These are phyloP conservation scores for Wickerhamomyces sydowiorum DNA, from an alignment of 805 yeast species.

Conservation along the genomic window DNA sequence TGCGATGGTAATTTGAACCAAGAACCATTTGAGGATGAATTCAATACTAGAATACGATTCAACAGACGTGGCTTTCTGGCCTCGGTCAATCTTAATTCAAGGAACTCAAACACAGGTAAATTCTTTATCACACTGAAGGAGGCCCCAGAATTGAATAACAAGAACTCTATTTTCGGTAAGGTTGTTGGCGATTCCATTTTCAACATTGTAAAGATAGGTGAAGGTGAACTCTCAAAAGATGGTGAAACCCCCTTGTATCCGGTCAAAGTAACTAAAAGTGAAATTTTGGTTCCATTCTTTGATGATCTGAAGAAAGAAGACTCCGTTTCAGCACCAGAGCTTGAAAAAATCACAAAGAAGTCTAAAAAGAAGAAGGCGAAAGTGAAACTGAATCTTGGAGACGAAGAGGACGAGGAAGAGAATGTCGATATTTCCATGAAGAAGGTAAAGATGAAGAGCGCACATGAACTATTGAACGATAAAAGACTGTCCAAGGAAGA, in stretches of 20 bases:
- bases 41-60: slow-evolving; percentile 45
- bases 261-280: slow-evolving; percentile 32
- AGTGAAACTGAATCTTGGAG: slow-evolving; percentile 32
- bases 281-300: slow-evolving; percentile 44
- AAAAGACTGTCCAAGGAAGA: slow-evolving; percentile 12
- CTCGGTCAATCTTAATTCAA: slow-evolving; percentile 31
- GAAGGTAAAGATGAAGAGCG: slow-evolving; percentile 34
- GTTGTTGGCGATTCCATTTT: slow-evolving; percentile 52
- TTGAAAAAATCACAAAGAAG: slow-evolving; percentile 1
- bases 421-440: neutral
- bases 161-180: slow-evolving; percentile 49
- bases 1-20: slow-evolving; percentile 24
- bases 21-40: slow-evolving; percentile 33
- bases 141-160: slow-evolving; percentile 37
- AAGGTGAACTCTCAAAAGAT: slow-evolving; percentile 38
- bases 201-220: slow-evolving; percentile 42
- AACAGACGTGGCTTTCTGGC: slow-evolving; percentile 51
- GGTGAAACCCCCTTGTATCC: slow-evolving; percentile 47
- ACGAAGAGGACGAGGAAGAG: slow-evolving; percentile 26
- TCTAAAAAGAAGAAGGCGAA: slow-evolving; percentile 23
- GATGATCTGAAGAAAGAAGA: slow-evolving; percentile 29
- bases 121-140: slow-evolving; percentile 46
- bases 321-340: neutral
- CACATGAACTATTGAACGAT: slow-evolving; percentile 32
- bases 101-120: slow-evolving; percentile 29